These are phyloP conservation scores for Colletotrichum lupini DNA, from an alignment of 2,329 filamentous ascomycete genomes.

Conservation along the genomic window DNA sequence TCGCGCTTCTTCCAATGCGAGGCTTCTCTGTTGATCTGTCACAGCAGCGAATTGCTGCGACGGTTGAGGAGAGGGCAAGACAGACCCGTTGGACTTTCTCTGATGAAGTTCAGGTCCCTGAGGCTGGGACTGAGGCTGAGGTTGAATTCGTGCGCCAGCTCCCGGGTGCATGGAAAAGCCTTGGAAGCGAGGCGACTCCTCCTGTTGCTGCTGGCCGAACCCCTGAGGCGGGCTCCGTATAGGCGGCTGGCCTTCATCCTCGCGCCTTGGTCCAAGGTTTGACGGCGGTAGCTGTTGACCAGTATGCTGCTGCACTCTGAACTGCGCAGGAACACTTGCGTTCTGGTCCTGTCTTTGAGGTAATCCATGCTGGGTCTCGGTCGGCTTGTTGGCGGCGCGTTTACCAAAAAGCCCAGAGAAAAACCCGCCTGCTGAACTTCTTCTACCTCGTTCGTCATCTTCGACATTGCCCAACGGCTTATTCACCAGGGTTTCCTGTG, in stretches of 20 bases:
- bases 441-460: slow-evolving; percentile 40
- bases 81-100: background rate
- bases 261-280: background rate
- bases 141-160: background rate
- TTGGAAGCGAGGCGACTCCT: slow-evolving; percentile 5
- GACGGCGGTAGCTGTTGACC: slow-evolving; percentile 2
- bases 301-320: background rate
- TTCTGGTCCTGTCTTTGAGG: background rate
- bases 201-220: slow-evolving; percentile 13
- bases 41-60: background rate
- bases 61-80: background rate
- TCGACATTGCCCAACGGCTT: slow-evolving; percentile 11
- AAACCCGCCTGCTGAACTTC: slow-evolving; percentile 38
- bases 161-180: background rate
- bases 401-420: slow-evolving; percentile 39
- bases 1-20: background rate
- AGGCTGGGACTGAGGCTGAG: background rate
- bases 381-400: slow-evolving; percentile 37
- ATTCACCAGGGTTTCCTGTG: slow-evolving; percentile 5
- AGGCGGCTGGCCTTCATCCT: background rate
- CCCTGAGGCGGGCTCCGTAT: background rate
- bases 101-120: background rate
- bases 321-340: background rate
- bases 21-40: background rate
- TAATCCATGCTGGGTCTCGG: slow-evolving; percentile 34